phyloP scores from a whole-genome alignment of 2,329 filamentous ascomycete genomes.

The Stemphylium vesicarium region DNA sequence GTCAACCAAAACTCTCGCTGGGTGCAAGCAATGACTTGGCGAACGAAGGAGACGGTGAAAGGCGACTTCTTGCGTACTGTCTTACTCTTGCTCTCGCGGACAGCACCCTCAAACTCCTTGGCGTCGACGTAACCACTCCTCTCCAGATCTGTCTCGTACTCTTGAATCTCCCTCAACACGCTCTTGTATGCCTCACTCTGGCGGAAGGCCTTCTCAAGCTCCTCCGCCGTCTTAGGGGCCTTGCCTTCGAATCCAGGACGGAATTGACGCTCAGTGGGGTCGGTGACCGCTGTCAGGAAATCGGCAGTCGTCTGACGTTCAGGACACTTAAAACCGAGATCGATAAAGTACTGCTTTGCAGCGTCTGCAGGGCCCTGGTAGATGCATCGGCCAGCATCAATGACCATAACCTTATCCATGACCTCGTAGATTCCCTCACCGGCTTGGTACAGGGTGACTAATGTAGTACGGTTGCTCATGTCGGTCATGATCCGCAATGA shows the following conservation, averaged over 20 bases:
- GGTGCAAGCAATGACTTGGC: constrained; percentile 73
- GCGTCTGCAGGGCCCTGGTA: constrained; percentile 68
- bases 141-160: constrained; percentile 65
- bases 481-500: constrained; percentile 82
- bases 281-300: constrained; percentile 77
- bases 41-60: constrained; percentile 76
- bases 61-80: constrained; percentile 71
- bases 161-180: constrained; percentile 66
- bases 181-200: constrained; percentile 66
- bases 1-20: constrained; percentile 80
- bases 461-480: constrained; percentile 71
- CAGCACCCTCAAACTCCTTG: constrained; percentile 68
- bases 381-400: constrained; percentile 73
- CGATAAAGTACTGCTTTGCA: constrained; percentile 70
- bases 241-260: constrained; percentile 63
- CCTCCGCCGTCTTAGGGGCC: constrained; percentile 72
- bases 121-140: constrained; percentile 66
- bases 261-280: constrained; percentile 73
- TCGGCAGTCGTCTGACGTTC: constrained; percentile 74
- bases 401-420: constrained; percentile 82
- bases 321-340: constrained; percentile 67
- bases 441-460: constrained; percentile 75
- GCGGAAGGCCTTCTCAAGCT: constrained; percentile 71
- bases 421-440: constrained; percentile 72
- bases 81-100: constrained; percentile 69